Evolutionary conservation across 2,329 filamentous ascomycete genomes (phyloP), one percentile per base, ranked within the genome.

Genomic region (Curvularia verruculosa): DNA sequence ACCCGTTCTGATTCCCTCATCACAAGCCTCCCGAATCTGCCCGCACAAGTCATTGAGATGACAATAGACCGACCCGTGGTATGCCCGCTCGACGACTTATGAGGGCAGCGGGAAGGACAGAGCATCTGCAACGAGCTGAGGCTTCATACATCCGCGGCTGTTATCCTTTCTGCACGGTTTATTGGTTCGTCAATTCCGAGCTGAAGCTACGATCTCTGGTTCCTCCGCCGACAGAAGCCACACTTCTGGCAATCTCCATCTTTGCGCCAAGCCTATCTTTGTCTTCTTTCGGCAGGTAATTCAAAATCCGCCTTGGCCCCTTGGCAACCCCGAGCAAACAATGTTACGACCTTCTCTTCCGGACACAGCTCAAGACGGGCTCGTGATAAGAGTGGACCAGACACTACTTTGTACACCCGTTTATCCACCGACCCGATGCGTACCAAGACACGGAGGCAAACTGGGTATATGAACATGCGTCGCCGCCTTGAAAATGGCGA

Each of bases 271-370:
- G 67, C 40, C 43, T 19, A 59, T 21, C 56, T 66, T n/a, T 65
- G 54, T 47, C 47, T 58, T 52, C 39, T 67, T 73, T 54, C 39
- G 68, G 72, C 67, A 74, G 72, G 72, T 73, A 68, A 59, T 44
- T 66, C 54, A 67, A 49, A 31, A 36, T 61, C 49, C 45, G 60
- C 45, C 54, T 73, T 71, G 69, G 68, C 69, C 63, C 45, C 54
- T 56, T 56, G 54, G 54, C 54, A 56, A 56, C n/a, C n/a, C n/a
- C n/a, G n/a, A n/a, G n/a, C n/a, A n/a, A 53, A 29, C 23, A 49
- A 56, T 12, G 60, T 72, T 73, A 58, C 61, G 65, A 73, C 68
- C 69, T 74, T 68, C 71, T 70, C 59, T 67, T 70, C 64, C 63
- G 52, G 65, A 70, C 67, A 58, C 65, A 63, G 55, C 36, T 59